Evolutionary conservation across 345 rosid species (phyloP), one percentile per base, ranked within the genome.

Genomic region (Cardiospermum halicacabum): DNA sequence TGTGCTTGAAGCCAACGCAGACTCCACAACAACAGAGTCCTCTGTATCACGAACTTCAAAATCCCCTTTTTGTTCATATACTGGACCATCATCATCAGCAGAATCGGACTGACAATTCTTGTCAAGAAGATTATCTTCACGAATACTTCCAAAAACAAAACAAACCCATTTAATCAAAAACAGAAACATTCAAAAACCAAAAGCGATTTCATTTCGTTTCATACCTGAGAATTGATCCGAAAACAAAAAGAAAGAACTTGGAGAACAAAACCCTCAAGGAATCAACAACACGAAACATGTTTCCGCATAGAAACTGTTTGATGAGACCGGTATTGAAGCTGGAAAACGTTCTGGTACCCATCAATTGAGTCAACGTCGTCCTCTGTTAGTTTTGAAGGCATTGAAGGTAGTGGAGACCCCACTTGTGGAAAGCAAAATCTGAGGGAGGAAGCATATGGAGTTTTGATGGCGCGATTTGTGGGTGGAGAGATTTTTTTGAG

Each of bases 181-280:
- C 21, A 39, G 36, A 39, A 36, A 22, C 31, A 22, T 10, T 13
- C 51, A 3, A 47, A 3, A 18, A 18, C 6, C 24, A 58, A 12
- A 63, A 31, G 4, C 48, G 32, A 58, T 45, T 55, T 34, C 10
- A 6, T n/a, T n/a, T n/a, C n/a, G n/a, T n/a, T n/a, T n/a, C 54
- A 45, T 74, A 87, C 96, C 90, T 74, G 78, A 61, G 43, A 11
- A 77, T 25, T 47, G 79, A 73, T 62, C 65, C 72, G 45, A 80
- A 58, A 32, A 80, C 70, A 70, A 11, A 72, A 69, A 74, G 53
- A 57, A 78, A 53, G 80, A 70, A 69, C 65, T 74, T 77, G 75
- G 61, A 85, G 69, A 91, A 63, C 64, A 74, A 78, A 74, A 51
- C 74, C 88, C 82, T 77, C 69, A 81, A 72, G 64, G 75, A 78